Conservation (phyloP, 331 rosid genomes). For the Rhamnella rubrinervis region DNA sequence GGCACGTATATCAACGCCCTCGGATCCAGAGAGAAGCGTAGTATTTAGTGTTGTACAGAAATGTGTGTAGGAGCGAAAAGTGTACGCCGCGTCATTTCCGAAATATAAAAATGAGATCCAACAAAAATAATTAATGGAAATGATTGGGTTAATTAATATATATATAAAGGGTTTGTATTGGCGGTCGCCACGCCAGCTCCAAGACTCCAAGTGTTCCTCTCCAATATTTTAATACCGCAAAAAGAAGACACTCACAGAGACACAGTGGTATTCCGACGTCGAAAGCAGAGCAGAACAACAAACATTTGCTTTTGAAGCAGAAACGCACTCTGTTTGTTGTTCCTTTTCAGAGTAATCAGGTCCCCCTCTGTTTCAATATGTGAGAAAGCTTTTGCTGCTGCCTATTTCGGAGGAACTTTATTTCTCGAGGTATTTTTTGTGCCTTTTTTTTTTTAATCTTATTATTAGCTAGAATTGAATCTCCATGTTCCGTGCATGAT, state of each 20-base stretch:
- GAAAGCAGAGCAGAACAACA: constrained; percentile 36
- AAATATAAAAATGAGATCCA: background rate
- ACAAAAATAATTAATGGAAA: too few species aligned
- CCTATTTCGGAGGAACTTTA: constrained; percentile 9
- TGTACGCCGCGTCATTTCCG: constrained; percentile 10
- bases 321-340: background rate
- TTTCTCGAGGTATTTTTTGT: background rate
- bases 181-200: constrained; percentile 18
- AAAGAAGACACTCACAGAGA: background rate
- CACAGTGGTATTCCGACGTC: constrained; percentile 65
- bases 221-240: background rate
- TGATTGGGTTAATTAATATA: constrained; percentile 2
- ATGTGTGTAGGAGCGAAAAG: too few species aligned
- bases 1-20: too few species aligned
- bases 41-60: too few species aligned
- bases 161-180: constrained; percentile 13
- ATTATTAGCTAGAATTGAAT: too few species aligned
- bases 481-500: too few species aligned
- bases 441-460: background rate
- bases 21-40: too few species aligned
- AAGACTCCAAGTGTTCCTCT: constrained; percentile 14
- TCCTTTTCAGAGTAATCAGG: background rate
- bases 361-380: constrained; percentile 22
- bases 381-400: constrained; percentile 17
- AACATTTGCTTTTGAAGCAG: too few species aligned